phyloP scores from a whole-genome alignment of 2,329 filamentous ascomycete genomes.

The Fusarium sp. region DNA sequence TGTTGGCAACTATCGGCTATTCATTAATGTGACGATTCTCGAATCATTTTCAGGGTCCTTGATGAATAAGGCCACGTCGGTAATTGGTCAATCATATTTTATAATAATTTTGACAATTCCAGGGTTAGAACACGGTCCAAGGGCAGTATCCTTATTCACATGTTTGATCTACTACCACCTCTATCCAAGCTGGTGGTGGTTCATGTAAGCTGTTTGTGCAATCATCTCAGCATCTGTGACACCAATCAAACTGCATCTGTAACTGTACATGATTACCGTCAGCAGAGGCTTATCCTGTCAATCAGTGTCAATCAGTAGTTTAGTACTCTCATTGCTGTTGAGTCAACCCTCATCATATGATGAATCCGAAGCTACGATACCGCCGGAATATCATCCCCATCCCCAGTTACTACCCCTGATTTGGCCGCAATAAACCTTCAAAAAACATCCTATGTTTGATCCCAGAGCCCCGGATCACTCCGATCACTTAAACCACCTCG shows the following conservation, averaged over 20 bases:
- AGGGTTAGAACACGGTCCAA: constrained; percentile 6
- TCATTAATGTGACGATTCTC: constrained; percentile 39
- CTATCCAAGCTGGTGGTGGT: neutral
- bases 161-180: constrained; percentile 2
- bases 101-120: neutral
- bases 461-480: constrained; percentile 42
- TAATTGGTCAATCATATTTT: constrained; percentile 43
- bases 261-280: neutral
- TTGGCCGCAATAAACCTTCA: constrained; percentile 3
- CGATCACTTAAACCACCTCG: constrained; percentile 40
- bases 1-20: constrained; percentile 31
- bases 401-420: constrained; percentile 11
- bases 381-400: constrained; percentile 7
- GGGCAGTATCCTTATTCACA: constrained; percentile 25
- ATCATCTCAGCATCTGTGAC: neutral
- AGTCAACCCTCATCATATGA: neutral
- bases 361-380: constrained; percentile 2
- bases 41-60: constrained; percentile 41
- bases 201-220: neutral
- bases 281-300: neutral
- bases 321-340: too few relatives aligned
- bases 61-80: constrained; percentile 47
- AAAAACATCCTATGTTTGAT: constrained; percentile 29
- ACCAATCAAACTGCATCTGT: neutral
- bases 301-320: too few relatives aligned